A percentile compares a stretch with the other conserved stretches of the same genome.
phyloP scores from a whole-genome alignment of 257 asterid species.

The Gardenia jasminoides region DNA sequence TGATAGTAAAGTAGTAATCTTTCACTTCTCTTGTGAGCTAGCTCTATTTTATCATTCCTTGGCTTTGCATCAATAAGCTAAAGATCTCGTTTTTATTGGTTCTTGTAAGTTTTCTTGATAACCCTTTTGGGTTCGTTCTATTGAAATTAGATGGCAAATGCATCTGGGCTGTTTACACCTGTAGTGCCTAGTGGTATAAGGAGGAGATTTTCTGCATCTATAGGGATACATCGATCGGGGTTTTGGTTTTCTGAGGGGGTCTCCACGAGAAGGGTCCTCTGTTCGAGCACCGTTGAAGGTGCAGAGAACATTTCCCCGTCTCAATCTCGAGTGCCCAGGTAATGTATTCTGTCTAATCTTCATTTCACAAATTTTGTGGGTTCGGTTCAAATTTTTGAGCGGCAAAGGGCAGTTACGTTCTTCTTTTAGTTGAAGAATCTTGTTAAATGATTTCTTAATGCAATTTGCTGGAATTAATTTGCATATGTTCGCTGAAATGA shows the following conservation, averaged over 20 bases:
- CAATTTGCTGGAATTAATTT: slow-evolving; percentile 2
- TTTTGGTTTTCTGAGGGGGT: slow-evolving; percentile 38
- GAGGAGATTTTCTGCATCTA: slow-evolving; percentile 43
- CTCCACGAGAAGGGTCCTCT: slow-evolving; percentile 37
- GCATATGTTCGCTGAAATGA: neutral
- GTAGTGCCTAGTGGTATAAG: slow-evolving; percentile 38
- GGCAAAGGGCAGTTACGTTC: neutral
- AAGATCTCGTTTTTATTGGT: slow-evolving; percentile 6
- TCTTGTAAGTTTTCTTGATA: neutral
- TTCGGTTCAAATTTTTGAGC: neutral
- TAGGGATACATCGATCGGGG: slow-evolving; percentile 58
- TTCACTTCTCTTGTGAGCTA: neutral
- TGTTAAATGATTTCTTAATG: slow-evolving; percentile 3
- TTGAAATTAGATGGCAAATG: slow-evolving; percentile 52
- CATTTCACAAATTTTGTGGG: neutral
- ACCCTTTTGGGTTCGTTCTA: slow-evolving; percentile 10
- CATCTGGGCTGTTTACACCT: slow-evolving; percentile 59
- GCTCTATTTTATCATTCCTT: slow-evolving; percentile 5
- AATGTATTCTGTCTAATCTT: neutral
- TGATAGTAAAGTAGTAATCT: neutral
- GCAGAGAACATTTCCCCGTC: slow-evolving; percentile 62
- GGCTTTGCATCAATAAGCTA: neutral
- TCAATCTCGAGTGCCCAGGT: slow-evolving; percentile 64
- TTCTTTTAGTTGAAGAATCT: slow-evolving; percentile 1
- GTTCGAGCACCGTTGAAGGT: slow-evolving; percentile 62